Evolutionary conservation across 2,329 filamentous ascomycete genomes (phyloP), one percentile per base, ranked within the genome.

Genomic region (Aspergillus flavus): DNA sequence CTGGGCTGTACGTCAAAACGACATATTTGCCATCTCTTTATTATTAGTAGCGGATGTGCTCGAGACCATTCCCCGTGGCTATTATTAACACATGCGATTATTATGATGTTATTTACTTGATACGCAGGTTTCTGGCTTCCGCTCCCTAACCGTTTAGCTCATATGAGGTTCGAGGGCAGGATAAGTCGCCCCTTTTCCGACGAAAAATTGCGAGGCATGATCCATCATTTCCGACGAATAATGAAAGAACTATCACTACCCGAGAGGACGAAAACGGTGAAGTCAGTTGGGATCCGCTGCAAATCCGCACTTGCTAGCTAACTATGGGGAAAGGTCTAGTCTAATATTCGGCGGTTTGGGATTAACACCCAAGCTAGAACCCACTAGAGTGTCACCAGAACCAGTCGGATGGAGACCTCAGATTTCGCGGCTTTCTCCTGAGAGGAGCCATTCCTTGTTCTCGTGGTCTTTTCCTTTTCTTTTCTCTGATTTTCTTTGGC

Each of bases 321-420:
- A 45, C 46, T 52, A 62, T 60, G 65, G 65, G 61, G 60, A 58
- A 58, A 46, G 53, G 58, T 53, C 59, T 39, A 55, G 52, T 55
- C 63, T 61, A 63, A 61, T 43, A 56, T 36, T 60, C 56, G 61
- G 63, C 64, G 64, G 61, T 61, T 64, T 65, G 66, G 63, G 32
- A 62, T 66, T 66, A 69, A 66, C 63, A 54, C 58, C 58, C 59
- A 67, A 66, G 68, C 73, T 75, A 76, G 74, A 76, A 73, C 65
- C 64, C 72, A 68, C 72, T 75, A 75, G 73, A 74, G 64, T 61
- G 61, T 64, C 65, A 62, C 66, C 71, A 66, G 73, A 74, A 75
- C 63, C 59, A 57, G 61, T 63, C 62, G 61, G 54, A 61, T 72
- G 70, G 72, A 65, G 69, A 69, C 69, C 63, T 72, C 67, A 69